Percentiles rank a stretch among this genome's conserved stretches.
Conservation (phyloP, 2,329 filamentous ascomycete genomes). For the Chrysoporthe puriensis region DNA sequence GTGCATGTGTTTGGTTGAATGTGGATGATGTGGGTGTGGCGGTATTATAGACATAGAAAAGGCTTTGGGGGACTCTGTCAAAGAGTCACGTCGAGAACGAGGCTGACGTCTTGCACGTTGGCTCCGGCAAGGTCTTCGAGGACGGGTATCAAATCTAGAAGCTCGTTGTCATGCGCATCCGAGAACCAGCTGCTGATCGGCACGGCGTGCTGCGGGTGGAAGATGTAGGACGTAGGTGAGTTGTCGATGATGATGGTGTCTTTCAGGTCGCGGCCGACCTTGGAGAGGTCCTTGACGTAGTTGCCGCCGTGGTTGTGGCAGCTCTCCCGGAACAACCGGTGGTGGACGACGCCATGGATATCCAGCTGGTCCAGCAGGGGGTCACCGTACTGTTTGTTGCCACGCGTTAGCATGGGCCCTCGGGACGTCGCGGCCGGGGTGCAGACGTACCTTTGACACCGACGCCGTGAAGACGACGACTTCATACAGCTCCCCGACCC, state of each 20-base stretch:
- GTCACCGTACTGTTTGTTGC: constrained; percentile 78
- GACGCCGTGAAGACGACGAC: constrained; percentile 98
- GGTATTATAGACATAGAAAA: constrained; percentile 37
- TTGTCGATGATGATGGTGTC: constrained; percentile 99
- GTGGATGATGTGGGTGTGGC: constrained; percentile 18
- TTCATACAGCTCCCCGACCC: constrained; percentile 95
- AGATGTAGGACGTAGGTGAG: constrained; percentile 98
- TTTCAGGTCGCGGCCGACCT: constrained; percentile 91
- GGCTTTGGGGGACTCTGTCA: constrained; percentile 47
- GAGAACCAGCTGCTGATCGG: constrained; percentile 99
- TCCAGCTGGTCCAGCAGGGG: constrained; percentile 94
- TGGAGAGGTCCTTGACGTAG: constrained; percentile 98
- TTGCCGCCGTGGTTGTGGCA: constrained; percentile 99
- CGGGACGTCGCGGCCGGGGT: no score
- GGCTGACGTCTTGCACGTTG: constrained; percentile 92
- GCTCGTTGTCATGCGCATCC: constrained; percentile 98
- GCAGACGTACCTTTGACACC: constrained; percentile 80
- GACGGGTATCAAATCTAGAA: constrained; percentile 95
- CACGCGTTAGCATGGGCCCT: constrained; percentile 22
- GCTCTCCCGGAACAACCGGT: constrained; percentile 94
- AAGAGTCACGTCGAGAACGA: constrained; percentile 91
- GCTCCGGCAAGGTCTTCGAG: constrained; percentile 91
- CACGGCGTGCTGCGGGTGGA: constrained; percentile 97
- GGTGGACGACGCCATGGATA: constrained; percentile 95
- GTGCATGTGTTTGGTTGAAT: constrained; percentile 31